Conservation (phyloP, 345 rosid genomes). For the Camelina sativa region DNA sequence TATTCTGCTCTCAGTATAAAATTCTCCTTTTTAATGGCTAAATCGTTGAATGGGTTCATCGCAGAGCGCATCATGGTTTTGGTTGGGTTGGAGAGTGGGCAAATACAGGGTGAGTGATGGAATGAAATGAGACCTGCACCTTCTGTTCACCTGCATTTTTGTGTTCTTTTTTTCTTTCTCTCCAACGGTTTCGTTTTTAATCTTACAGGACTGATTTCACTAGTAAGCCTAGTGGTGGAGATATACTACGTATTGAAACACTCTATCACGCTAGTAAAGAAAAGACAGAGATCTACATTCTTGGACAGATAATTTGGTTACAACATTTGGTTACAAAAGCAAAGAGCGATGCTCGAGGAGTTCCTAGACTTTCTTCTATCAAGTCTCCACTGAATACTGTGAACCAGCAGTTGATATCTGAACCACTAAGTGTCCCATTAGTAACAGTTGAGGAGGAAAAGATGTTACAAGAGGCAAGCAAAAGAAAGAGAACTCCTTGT, state of each 20-base stretch:
- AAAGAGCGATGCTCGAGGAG: constrained; percentile 40
- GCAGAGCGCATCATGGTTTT: constrained; percentile 87
- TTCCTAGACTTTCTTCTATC: constrained; percentile 31
- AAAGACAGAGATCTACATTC: constrained; percentile 77
- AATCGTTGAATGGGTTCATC: constrained; percentile 29
- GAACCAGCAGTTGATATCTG: constrained; percentile 36
- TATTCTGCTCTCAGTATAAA: background rate
- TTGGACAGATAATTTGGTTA: constrained; percentile 81
- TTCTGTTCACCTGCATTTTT: constrained; percentile 8
- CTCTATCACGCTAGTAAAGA: constrained; percentile 86
- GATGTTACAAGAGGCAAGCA: constrained; percentile 45
- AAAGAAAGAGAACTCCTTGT: constrained; percentile 39
- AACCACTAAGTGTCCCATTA: constrained; percentile 35
- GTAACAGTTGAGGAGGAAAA: constrained; percentile 51
- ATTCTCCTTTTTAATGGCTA: constrained; percentile 6
- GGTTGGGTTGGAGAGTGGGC: constrained; percentile 99
- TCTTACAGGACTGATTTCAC: constrained; percentile 62
- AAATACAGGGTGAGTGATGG: constrained; percentile 69
- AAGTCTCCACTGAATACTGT: constrained; percentile 32
- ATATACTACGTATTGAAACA: constrained; percentile 75
- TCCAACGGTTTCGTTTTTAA: constrained; percentile 9
- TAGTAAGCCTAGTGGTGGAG: constrained; percentile 56
- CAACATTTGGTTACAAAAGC: constrained; percentile 71
- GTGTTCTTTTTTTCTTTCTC: background rate
- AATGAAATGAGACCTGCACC: constrained; percentile 14